Percentiles rank a stretch among this genome's conserved stretches.
Conservation (phyloP, 371 early-diverging fungal genomes). For the Mortierella sp. region DNA sequence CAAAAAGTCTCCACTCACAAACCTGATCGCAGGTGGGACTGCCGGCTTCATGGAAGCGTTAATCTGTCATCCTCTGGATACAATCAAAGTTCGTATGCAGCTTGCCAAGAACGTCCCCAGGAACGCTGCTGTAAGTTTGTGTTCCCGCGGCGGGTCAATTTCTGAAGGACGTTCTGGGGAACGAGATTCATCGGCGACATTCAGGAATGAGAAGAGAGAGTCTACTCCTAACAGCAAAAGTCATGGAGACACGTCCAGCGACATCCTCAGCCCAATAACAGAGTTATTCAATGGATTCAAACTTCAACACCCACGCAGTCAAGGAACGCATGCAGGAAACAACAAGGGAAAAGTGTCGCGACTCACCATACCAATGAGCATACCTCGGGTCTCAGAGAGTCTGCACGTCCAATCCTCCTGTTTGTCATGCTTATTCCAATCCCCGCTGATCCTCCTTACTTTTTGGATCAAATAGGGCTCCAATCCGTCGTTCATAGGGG, state of each 20-base stretch:
- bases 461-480: constrained; percentile 43
- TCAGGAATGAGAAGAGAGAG: not conserved
- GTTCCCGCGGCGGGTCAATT: too few species aligned
- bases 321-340: too few species aligned
- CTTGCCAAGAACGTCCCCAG: constrained; percentile 65
- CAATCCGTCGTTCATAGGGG: constrained; percentile 79
- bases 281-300: too few species aligned
- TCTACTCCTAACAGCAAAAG: too few species aligned
- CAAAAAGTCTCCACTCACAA: constrained; percentile 65
- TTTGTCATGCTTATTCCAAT: not conserved
- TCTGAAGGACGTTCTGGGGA: too few species aligned
- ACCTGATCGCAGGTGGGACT: constrained; percentile 89
- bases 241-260: too few species aligned
- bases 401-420: not conserved
- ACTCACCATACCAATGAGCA: too few species aligned
- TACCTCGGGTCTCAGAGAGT: too few species aligned
- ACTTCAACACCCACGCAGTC: too few species aligned
- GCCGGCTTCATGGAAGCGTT: constrained; percentile 96
- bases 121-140: constrained; percentile 39
- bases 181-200: too few species aligned
- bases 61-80: constrained; percentile 97
- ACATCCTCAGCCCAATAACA: too few species aligned
- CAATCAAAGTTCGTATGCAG: constrained; percentile 97
- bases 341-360: too few species aligned
- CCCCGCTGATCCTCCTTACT: not conserved